Conservation (phyloP, 108 stramenopile species). For the Cyclotella cryptica region DNA sequence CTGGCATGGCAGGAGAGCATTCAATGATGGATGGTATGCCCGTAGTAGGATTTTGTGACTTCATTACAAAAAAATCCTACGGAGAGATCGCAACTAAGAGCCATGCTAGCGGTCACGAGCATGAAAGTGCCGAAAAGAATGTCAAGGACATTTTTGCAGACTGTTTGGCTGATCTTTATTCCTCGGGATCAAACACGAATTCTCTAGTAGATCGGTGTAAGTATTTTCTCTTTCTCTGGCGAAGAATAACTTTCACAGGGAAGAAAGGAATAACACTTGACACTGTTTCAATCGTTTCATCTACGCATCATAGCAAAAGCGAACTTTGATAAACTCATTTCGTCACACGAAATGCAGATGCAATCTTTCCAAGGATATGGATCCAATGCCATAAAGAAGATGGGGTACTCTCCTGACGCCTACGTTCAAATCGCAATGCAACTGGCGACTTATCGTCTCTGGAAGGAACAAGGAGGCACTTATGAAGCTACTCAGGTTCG, state of each 20-base stretch:
- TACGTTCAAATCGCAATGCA: constrained; percentile 91
- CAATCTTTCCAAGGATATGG: constrained; percentile 85
- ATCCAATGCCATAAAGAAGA: constrained; percentile 72
- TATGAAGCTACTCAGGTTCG: constrained; percentile 88
- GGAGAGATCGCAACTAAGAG: constrained; percentile 45
- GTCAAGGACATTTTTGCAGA: constrained; percentile 73
- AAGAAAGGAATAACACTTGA: neutral
- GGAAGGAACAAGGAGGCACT: constrained; percentile 77
- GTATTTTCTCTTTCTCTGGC: neutral
- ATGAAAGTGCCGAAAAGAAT: constrained; percentile 45
- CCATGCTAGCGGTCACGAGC: constrained; percentile 1
- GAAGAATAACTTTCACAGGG: neutral
- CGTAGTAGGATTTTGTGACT: constrained; percentile 69
- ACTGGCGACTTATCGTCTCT: constrained; percentile 80
- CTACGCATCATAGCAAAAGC: constrained; percentile 35
- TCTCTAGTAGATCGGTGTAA: constrained; percentile 32
- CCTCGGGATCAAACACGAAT: constrained; percentile 36
- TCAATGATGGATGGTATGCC: constrained; percentile 96
- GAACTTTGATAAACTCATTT: constrained; percentile 55
- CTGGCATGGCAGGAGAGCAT: constrained; percentile 86
- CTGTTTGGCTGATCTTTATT: constrained; percentile 38
- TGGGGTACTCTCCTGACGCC: constrained; percentile 87
- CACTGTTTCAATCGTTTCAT: neutral
- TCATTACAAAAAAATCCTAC: constrained; percentile 67
- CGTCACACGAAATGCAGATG: constrained; percentile 58